Base-by-base conservation (phyloP, 169 alveolate genomes). In the Blepharisma undulans region DNA sequence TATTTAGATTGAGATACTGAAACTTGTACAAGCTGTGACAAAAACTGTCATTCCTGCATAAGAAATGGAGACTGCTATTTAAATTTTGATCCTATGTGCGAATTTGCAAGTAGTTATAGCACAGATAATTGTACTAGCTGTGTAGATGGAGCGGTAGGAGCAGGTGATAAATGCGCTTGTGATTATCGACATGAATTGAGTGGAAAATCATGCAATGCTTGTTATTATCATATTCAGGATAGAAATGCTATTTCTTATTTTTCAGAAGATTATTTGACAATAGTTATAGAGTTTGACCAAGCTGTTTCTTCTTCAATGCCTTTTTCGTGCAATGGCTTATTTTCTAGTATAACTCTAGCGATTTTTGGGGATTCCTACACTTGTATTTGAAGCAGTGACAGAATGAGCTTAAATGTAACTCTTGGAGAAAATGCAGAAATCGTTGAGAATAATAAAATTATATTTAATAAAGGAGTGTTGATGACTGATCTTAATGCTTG, bases 211-310 rank as follows among this genome's bases (percentile, higher is more conserved):
- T 82, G 89, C 36, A 19, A 32, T 2, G 36, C 89, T 36, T 82
- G 89, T 8, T 48, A 21, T 82, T 82, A 82, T 60, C 89, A 82
- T 60, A 36, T 82, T 32, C 89, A 82, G n/a, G 48, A 22, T 4
- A 1, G 32, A 14, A 72, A 82, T 60, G 10, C 21, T 0, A 72
- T 32, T 48, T 21, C 89, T 36, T 82, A 82, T 60, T 82, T 82
- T 48, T 25, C 71, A 0, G 89, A 82, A 82, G 89, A 82, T 7
- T 82, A 36, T 30, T 4, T 4, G n/a, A 22, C 61, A 22, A 10
- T 82, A 6, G 89, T 25, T n/a, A 32, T 82, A 34, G 77, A 82
- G 27, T 36, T 82, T 6, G 76, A 32, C 30, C 27, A 25, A 4
- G 33, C 27, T 1, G 33, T 82, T 1, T 30, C 29, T 21, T 3